Base-by-base conservation (phyloP, 805 yeast species). In the Zygosaccharomyces kombuchaensis region DNA sequence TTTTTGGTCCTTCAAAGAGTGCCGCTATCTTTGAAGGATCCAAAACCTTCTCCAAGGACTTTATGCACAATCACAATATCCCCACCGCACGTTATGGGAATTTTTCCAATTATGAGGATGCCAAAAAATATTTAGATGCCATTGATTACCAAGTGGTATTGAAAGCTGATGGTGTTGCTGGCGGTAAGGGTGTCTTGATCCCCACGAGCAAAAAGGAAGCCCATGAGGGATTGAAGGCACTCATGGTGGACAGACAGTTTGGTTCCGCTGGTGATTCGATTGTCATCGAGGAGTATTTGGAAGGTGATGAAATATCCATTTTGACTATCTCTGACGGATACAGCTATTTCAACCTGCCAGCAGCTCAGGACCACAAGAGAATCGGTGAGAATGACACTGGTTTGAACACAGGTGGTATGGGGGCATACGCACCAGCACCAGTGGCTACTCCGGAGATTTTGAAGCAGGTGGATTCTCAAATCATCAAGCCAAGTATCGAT, bases 381-480 rank as follows among this genome's bases (percentile, higher is more conserved):
- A 77, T 85, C 56, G 95, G 95, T 45, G 87, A 95, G 60, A 90
- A 90, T 50, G 99, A 93, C 66, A 73, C 81, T 32, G 99, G 99
- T 21, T 76, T 91, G 52, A 93, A 93, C 71, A 93, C 99, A 31
- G 99, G 99, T 56, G 99, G 99, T 53, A 93, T 93, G 99, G 99
- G 99, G 53, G 96, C 98, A 6, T 93, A 93, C 62, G 93, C 98
- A 6, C 99, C 99, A 26, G 95, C 98, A 9, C 99, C 99, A 46
- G 75, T 88, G 52, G 98, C 95, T 14, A 87, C 97, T 14, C 81
- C 87, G 2, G 74, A 76, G 19, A 65, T 93, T 30, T 67, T 90
- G 58, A 70, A 75, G 50, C 74, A 81, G 66, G 89, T 93, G 62
- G 81, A 89, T 60, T 71, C 73, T 39, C 73, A 76, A n/a, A 77